Conservation (phyloP, 768 basidiomycete species). For the Botryobasidium botryosum region DNA sequence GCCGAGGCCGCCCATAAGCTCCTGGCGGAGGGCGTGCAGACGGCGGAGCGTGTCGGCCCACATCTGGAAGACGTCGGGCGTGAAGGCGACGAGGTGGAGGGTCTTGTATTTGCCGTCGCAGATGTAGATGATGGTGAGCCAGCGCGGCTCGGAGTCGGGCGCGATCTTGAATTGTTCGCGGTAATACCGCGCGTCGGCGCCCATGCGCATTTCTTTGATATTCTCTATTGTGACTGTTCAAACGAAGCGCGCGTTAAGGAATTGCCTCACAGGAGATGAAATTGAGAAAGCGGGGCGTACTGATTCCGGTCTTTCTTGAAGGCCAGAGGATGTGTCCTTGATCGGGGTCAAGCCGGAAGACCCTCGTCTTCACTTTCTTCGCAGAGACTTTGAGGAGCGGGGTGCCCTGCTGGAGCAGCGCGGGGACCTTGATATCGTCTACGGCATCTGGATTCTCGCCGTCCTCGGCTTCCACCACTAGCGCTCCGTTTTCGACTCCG, state of each 20-base stretch:
- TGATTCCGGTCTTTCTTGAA: conserved; percentile 49
- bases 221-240: conserved; percentile 61
- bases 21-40: conserved; percentile 46
- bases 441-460: too few species aligned
- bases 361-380: conserved; percentile 52
- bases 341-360: conserved; percentile 63
- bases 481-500: conserved; percentile 1
- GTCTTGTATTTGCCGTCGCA: conserved; percentile 67
- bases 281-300: conserved; percentile 24
- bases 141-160: conserved; percentile 43
- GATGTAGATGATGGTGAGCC: conserved; percentile 78
- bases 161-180: conserved; percentile 52
- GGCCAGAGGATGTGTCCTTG: conserved; percentile 67
- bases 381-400: conserved; percentile 72
- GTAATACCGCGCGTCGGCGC: conserved; percentile 51
- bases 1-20: conserved; percentile 51
- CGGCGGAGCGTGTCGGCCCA: conserved; percentile 49
- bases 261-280: not conserved
- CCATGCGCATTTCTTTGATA: conserved; percentile 74
- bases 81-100: conserved; percentile 64
- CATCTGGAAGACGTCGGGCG: conserved; percentile 39
- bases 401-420: conserved; percentile 40
- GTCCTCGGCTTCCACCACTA: conserved; percentile 7
- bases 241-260: not conserved
- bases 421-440: conserved; percentile 36